phyloP scores from a whole-genome alignment of 345 rosid genomes.

The Noccaea bulbosa region DNA sequence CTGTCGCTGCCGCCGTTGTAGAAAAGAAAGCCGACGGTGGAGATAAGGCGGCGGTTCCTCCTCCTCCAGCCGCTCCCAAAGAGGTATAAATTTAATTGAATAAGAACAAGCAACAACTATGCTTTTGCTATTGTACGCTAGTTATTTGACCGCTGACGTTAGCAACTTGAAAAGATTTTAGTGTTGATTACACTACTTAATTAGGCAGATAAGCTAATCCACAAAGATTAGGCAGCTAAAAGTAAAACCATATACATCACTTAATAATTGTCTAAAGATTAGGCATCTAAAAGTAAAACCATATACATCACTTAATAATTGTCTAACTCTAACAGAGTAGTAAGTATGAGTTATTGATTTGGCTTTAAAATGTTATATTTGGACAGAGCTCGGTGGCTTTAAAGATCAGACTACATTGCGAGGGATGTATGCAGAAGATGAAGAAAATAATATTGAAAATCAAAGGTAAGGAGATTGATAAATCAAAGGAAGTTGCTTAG shows the following conservation, averaged over 20 bases:
- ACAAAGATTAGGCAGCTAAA: conserved; percentile 18
- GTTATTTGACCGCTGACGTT: not conserved
- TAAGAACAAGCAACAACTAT: conserved; percentile 16
- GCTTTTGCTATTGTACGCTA: not conserved
- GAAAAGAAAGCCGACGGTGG: conserved; percentile 49
- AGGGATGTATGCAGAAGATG: conserved; percentile 66
- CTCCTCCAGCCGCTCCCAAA: conserved; percentile 41
- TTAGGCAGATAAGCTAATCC: conserved; percentile 6
- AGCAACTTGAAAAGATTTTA: not conserved
- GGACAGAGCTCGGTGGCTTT: conserved; percentile 58
- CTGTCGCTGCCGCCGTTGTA: conserved; percentile 22
- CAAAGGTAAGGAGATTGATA: conserved; percentile 47
- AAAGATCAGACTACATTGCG: conserved; percentile 69
- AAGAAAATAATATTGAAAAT: conserved; percentile 49
- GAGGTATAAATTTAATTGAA: conserved; percentile 29
- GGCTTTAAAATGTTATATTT: conserved; percentile 4
- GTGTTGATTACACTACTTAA: conserved; percentile 21
- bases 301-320: not conserved
- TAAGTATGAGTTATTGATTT: conserved; percentile 12
- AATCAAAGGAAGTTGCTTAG: not conserved
- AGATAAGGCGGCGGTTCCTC: conserved; percentile 42
- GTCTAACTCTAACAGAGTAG: not conserved
- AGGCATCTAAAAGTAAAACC: too few species aligned
- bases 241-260: not conserved
- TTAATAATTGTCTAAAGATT: not conserved